Conservation (phyloP, 495 filamentous ascomycete species). For the Hypoxylon lienhwacheense region DNA sequence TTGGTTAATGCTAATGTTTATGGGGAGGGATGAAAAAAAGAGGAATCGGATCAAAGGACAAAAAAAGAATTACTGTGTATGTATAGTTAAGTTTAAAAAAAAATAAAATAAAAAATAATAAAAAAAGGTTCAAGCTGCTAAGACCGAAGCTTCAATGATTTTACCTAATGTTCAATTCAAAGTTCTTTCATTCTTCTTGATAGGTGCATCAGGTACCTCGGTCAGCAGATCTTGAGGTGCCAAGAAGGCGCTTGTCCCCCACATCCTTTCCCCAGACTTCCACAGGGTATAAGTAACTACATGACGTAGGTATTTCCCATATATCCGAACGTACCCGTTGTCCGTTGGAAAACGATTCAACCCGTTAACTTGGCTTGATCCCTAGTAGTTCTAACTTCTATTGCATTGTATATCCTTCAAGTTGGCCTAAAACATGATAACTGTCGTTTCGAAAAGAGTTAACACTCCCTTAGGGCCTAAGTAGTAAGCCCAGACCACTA, state of each 20-base stretch:
- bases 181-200: conserved; percentile 16
- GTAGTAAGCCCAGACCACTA: conserved; percentile 3
- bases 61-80: too few relatives aligned
- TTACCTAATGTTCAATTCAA: background rate
- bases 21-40: too few relatives aligned
- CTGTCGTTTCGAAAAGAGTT: too few relatives aligned
- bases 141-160: conserved; percentile 17
- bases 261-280: conserved; percentile 24
- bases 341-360: conserved; percentile 5
- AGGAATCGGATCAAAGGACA: conserved; percentile 16
- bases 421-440: background rate
- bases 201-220: background rate
- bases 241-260: conserved; percentile 1
- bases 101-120: conserved; percentile 9
- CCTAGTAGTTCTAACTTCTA: background rate
- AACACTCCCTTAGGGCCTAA: too few relatives aligned
- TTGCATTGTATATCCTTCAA: too few relatives aligned
- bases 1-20: too few relatives aligned
- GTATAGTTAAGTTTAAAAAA: too few relatives aligned
- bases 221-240: conserved; percentile 5
- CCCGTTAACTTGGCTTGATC: background rate
- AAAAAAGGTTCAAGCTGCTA: conserved; percentile 3
- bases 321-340: conserved; percentile 22
- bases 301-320: background rate
- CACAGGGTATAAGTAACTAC: background rate